Evolutionary conservation across 2,329 filamentous ascomycete species (phyloP), one percentile per base, ranked within the genome.

Genomic region (Arachnopeziza araneosa): DNA sequence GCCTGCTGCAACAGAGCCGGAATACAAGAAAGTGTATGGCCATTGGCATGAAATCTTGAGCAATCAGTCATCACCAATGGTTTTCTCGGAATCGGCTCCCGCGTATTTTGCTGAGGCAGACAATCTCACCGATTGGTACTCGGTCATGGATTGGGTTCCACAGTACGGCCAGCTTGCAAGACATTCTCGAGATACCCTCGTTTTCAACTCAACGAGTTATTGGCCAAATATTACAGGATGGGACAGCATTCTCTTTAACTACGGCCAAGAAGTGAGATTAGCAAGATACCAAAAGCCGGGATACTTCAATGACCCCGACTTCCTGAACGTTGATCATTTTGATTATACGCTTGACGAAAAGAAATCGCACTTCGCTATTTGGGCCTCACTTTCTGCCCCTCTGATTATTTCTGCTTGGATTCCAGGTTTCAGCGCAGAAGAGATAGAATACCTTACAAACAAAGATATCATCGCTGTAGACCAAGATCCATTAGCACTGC

Each of bases 71-170:
- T 66, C 52, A 63, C 70, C 63, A 50, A 70, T 72, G 78, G 30
- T 70, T 51, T 56, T 71, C 36, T 70, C 66, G 8, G 73, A 71
- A 60, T 76, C 73, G 19, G 74, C 81, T 22, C 68, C 75, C 0
- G 79, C 76, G 32, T 84, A 84, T 65, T 77, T 83, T 72, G 83
- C 77, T 72, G 72, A 72, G 19, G 74, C 68, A 0, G 2, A 72
- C 80, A 36, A 70, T 74, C 12, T 75, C 24, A 56, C 76, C 75
- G 63, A 73, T 75, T 63, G 74, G 76, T 44, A 44, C 36, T 44
- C 36, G 5, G 82, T 84, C 14, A 70, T 81, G 32, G 81, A 78
- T 67, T 80, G 71, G 64, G 69, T 72, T 2, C 69, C 70, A 9
- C 65, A 68, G 22, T 64, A 75, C 74, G 66, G 67, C 71, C 62